Conservation (phyloP, 345 rosid species). For the Moricandia moricandioides region DNA sequence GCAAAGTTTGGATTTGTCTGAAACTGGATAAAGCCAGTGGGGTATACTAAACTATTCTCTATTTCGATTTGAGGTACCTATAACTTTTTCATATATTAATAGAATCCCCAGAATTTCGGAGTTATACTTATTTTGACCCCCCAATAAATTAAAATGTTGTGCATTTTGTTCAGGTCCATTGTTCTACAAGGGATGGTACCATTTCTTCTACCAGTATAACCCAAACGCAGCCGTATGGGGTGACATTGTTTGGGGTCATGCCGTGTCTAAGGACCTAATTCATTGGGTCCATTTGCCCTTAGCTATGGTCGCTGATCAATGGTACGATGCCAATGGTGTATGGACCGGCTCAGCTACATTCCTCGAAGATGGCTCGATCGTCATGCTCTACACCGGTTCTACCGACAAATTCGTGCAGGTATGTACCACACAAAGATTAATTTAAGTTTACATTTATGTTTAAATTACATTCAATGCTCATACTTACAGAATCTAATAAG, state of each 20-base stretch:
- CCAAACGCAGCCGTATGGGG: conserved; percentile 94
- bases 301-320: conserved; percentile 71
- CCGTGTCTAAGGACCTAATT: conserved; percentile 78
- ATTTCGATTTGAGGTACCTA: conserved; percentile 5
- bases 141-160: not conserved
- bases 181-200: conserved; percentile 79
- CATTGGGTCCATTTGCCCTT: conserved; percentile 90
- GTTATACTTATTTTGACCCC: conserved; percentile 4
- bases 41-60: conserved; percentile 14
- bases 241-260: conserved; percentile 96
- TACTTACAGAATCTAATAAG: not conserved
- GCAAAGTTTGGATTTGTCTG: conserved; percentile 30
- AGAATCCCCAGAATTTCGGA: not conserved
- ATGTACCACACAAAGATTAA: not conserved
- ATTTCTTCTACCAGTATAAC: conserved; percentile 90
- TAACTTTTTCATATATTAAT: not conserved
- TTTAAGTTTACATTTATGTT: not conserved
- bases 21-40: conserved; percentile 23
- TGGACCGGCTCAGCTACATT: conserved; percentile 96
- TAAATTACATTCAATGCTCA: not conserved
- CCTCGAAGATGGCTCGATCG: conserved; percentile 60
- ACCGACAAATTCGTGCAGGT: conserved; percentile 64
- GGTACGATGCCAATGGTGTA: conserved; percentile 73
- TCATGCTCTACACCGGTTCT: conserved; percentile 81
- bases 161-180: conserved; percentile 61